These are phyloP conservation scores for Hsuehochloa calcarea DNA, from an alignment of 176 grass and related monocot species.

Conservation along the genomic window DNA sequence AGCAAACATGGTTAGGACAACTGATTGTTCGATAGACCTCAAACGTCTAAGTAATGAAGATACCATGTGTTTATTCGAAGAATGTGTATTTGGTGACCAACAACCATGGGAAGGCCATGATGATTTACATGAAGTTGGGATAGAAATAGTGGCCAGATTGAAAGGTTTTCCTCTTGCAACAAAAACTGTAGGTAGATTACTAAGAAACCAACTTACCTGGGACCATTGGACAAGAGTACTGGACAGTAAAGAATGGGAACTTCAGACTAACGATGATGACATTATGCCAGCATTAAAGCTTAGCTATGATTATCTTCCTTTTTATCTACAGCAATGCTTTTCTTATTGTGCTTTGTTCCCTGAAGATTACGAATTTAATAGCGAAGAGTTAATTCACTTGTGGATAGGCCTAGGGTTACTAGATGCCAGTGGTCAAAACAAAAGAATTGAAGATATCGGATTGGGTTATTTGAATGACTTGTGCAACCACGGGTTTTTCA, in stretches of 20 bases:
- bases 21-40: background rate
- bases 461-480: background rate
- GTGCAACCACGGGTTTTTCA: background rate
- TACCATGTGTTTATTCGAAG: background rate
- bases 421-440: background rate
- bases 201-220: background rate
- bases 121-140: background rate
- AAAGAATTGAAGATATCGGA: background rate
- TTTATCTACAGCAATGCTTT: conserved; percentile 38
- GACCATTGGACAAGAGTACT: background rate
- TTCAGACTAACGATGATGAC: background rate
- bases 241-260: conserved; percentile 30
- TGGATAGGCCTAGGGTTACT: conserved; percentile 24
- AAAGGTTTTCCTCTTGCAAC: background rate
- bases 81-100: background rate
- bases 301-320: conserved; percentile 36
- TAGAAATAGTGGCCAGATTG: background rate
- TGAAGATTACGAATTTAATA: conserved; percentile 11
- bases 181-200: conserved; percentile 24
- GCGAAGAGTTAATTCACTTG: background rate
- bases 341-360: conserved; percentile 33
- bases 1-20: background rate
- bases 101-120: background rate
- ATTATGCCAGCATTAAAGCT: conserved; percentile 45
- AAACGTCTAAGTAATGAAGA: background rate